Evolutionary conservation across 495 filamentous ascomycete species (phyloP).

Genomic region (Penicillium paxilli): DNA sequence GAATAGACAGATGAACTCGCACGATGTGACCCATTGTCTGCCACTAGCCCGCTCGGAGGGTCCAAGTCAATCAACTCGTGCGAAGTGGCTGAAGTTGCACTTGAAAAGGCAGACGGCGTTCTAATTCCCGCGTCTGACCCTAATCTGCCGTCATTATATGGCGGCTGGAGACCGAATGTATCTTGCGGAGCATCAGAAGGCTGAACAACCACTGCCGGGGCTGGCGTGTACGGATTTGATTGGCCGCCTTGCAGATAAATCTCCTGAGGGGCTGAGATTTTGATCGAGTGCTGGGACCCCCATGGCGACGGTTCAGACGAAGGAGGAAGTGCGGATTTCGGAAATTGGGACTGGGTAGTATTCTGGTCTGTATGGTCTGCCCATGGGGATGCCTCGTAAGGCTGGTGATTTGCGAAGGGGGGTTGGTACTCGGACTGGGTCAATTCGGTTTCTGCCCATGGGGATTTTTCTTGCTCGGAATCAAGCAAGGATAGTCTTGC

Average conservation of each 20-base stretch:
- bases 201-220: slow-evolving; percentile 16
- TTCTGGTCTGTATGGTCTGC: slow-evolving; percentile 2
- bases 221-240: slow-evolving; percentile 18
- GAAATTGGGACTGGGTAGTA: neutral
- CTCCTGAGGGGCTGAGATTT: slow-evolving; percentile 17
- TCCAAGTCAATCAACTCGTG: slow-evolving; percentile 43
- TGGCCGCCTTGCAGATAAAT: slow-evolving; percentile 17
- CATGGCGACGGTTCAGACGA: slow-evolving; percentile 13
- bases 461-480: neutral
- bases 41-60: slow-evolving; percentile 8
- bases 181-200: slow-evolving; percentile 1
- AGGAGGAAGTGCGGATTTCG: neutral
- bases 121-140: slow-evolving; percentile 22
- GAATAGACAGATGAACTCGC: slow-evolving; percentile 18
- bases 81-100: slow-evolving; percentile 34
- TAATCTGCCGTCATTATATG: slow-evolving; percentile 11
- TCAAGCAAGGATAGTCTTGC: slow-evolving; percentile 38
- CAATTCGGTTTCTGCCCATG: slow-evolving; percentile 9
- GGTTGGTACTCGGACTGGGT: slow-evolving; percentile 1
- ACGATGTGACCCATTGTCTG: slow-evolving; percentile 4
- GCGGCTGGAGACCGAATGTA: slow-evolving; percentile 4
- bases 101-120: slow-evolving; percentile 28
- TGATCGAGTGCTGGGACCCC: slow-evolving; percentile 24
- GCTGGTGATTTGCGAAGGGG: neutral
- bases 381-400: slow-evolving; percentile 12